Conservation (phyloP, 2,329 filamentous ascomycete genomes). For the Xylaria sp. region DNA sequence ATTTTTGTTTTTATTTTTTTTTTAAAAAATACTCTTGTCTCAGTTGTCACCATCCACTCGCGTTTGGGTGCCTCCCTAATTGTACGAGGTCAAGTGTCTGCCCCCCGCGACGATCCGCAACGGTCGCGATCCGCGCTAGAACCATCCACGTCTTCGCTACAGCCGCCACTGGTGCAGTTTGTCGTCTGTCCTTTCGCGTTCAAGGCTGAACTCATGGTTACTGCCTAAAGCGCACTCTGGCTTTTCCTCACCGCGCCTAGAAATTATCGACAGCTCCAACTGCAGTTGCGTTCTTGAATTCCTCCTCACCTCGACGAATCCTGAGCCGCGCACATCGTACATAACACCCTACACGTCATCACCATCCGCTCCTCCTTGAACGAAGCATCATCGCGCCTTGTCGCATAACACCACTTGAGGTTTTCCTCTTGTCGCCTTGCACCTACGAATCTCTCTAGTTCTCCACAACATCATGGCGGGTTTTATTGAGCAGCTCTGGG, state of each 20-base stretch:
- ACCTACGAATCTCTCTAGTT: slow-evolving; percentile 14
- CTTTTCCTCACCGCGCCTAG: slow-evolving; percentile 17
- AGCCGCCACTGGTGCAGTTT: slow-evolving; percentile 17
- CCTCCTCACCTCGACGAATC: slow-evolving; percentile 13
- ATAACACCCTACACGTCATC: slow-evolving; percentile 8
- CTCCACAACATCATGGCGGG: slow-evolving; percentile 60
- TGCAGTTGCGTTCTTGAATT: slow-evolving; percentile 16
- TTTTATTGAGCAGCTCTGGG: slow-evolving; percentile 82
- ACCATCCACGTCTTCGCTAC: slow-evolving; percentile 25
- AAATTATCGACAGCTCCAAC: neutral
- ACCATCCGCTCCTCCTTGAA: slow-evolving; percentile 22
- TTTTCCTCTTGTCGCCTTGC: slow-evolving; percentile 18
- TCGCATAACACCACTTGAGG: slow-evolving; percentile 39
- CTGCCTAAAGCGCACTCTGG: slow-evolving; percentile 27
- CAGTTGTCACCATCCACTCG: neutral
- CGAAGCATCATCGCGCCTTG: slow-evolving; percentile 26
- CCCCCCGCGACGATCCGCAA: slow-evolving; percentile 14
- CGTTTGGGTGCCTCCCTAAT: neutral
- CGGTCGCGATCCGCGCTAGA: slow-evolving; percentile 34
- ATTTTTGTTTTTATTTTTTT: too few relatives aligned
- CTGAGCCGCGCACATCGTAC: slow-evolving; percentile 12
- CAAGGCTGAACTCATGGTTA: slow-evolving; percentile 23
- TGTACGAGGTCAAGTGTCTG: slow-evolving; percentile 16
- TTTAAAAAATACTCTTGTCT: neutral
- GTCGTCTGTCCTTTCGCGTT: slow-evolving; percentile 33